phyloP scores from a whole-genome alignment of 2,329 filamentous ascomycete genomes.

The Trichoderma harzianum region DNA sequence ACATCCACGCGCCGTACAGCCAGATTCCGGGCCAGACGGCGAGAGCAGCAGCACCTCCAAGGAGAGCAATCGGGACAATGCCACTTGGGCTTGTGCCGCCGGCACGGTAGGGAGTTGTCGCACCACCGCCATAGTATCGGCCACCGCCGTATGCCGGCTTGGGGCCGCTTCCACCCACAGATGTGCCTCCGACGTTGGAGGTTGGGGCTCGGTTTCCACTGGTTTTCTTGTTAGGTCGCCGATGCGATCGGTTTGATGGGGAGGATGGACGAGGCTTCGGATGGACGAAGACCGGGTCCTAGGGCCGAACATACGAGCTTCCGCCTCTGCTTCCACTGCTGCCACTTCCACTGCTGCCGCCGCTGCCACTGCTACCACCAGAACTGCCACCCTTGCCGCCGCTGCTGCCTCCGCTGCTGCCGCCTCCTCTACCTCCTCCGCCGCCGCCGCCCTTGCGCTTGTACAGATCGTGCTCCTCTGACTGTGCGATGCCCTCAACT shows the following conservation, averaged over 20 bases:
- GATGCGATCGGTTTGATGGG: neutral
- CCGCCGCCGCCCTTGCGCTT: conserved; percentile 61
- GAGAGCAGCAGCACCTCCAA: conserved; percentile 44
- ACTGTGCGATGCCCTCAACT: conserved; percentile 24
- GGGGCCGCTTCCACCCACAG: conserved; percentile 56
- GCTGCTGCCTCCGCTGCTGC: conserved; percentile 27
- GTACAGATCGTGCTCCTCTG: conserved; percentile 46
- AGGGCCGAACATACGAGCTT: conserved; percentile 17
- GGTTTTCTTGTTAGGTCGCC: conserved; percentile 24
- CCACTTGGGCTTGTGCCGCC: conserved; percentile 48
- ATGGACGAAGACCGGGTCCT: neutral
- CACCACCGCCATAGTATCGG: conserved; percentile 64
- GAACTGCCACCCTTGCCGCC: conserved; percentile 23
- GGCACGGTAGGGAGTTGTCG: conserved; percentile 56
- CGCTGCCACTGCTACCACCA: conserved; percentile 16
- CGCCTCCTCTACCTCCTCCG: conserved; percentile 44
- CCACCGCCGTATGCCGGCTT: conserved; percentile 59
- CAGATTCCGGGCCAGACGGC: conserved; percentile 63
- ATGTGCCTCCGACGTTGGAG: conserved; percentile 48
- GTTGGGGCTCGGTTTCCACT: conserved; percentile 26
- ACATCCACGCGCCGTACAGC: conserved; percentile 62
- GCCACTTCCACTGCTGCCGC: conserved; percentile 13
- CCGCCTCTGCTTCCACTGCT: conserved; percentile 23
- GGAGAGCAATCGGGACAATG: conserved; percentile 50
- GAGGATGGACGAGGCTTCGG: neutral